A percentile compares a stretch with the other conserved stretches of the same genome.
phyloP scores from a whole-genome alignment of 352 stramenopile species.

The Globisporangium paddicum region DNA sequence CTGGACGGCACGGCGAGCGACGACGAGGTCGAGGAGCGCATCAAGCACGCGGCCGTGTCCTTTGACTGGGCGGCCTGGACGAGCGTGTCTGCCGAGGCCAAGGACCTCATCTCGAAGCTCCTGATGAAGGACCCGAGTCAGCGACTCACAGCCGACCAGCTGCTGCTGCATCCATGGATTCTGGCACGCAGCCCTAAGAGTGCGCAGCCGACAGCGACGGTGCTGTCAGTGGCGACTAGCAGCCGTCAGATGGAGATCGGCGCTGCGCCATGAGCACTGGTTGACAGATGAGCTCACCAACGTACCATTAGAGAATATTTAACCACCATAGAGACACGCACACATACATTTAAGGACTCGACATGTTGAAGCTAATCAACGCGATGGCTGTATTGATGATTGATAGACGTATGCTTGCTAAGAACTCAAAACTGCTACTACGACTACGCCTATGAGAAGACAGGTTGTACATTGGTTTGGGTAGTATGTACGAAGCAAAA shows the following conservation, averaged over 20 bases:
- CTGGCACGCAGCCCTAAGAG: slow-evolving; percentile 1
- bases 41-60: slow-evolving; percentile 49
- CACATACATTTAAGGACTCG: not conserved
- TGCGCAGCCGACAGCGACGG: not conserved
- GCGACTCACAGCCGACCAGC: slow-evolving; percentile 84
- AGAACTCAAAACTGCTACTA: not conserved
- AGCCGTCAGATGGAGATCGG: slow-evolving; percentile 4
- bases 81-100: slow-evolving; percentile 83
- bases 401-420: too few species aligned
- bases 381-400: too few species aligned
- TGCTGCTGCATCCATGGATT: slow-evolving; percentile 92
- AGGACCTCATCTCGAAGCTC: slow-evolving; percentile 87
- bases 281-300: not conserved
- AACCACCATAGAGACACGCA: not conserved
- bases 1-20: slow-evolving; percentile 81
- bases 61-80: slow-evolving; percentile 49
- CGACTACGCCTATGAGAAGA: not conserved
- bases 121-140: slow-evolving; percentile 81
- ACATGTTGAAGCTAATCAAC: not conserved
- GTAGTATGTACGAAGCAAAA: slow-evolving; percentile 56
- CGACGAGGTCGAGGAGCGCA: slow-evolving; percentile 76
- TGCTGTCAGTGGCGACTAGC: slow-evolving; percentile 7
- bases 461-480: slow-evolving; percentile 4
- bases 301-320: not conserved
- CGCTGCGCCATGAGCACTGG: not conserved